Conservation (phyloP, 257 asterid genomes). For the Paraleonurus japonicus region DNA sequence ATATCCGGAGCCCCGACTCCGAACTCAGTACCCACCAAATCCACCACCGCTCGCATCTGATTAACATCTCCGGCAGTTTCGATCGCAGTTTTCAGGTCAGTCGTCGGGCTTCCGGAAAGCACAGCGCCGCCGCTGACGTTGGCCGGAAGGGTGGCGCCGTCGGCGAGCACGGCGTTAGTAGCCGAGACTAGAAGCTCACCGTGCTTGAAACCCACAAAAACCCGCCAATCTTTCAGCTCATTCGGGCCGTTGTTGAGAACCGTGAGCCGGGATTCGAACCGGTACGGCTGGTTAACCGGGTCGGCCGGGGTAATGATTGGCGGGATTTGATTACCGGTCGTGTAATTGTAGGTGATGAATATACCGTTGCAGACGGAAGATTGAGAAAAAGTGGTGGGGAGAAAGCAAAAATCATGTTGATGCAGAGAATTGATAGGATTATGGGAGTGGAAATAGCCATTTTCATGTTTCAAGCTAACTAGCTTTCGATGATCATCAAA, state of each 20-base stretch:
- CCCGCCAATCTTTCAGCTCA: conserved; percentile 62
- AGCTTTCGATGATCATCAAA: conserved; percentile 18
- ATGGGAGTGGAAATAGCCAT: conserved; percentile 26
- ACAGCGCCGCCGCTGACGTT: conserved; percentile 60
- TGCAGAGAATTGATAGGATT: conserved; percentile 14
- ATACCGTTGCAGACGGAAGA: conserved; percentile 53
- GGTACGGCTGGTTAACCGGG: conserved; percentile 51
- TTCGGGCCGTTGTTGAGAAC: conserved; percentile 49
- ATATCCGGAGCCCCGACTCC: conserved; percentile 44
- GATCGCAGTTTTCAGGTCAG: conserved; percentile 56
- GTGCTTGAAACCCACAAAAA: conserved; percentile 62
- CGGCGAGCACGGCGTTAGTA: conserved; percentile 49
- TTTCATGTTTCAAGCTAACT: background rate
- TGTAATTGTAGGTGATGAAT: conserved; percentile 40
- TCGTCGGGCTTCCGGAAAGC: conserved; percentile 44
- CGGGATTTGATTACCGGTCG: conserved; percentile 33
- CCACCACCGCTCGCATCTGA: conserved; percentile 52
- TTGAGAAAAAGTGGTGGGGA: conserved; percentile 46
- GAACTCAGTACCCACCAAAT: conserved; percentile 61
- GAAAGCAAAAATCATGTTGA: conserved; percentile 30
- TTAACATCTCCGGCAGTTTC: conserved; percentile 59
- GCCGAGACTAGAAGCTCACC: conserved; percentile 59
- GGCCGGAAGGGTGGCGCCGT: conserved; percentile 54
- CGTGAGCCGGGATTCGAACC: conserved; percentile 51
- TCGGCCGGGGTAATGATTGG: conserved; percentile 41